Percentiles rank a stretch among this genome's conserved stretches.
Evolutionary conservation across 2,329 filamentous ascomycete species (phyloP).

Genomic region (Penicillium freii): DNA sequence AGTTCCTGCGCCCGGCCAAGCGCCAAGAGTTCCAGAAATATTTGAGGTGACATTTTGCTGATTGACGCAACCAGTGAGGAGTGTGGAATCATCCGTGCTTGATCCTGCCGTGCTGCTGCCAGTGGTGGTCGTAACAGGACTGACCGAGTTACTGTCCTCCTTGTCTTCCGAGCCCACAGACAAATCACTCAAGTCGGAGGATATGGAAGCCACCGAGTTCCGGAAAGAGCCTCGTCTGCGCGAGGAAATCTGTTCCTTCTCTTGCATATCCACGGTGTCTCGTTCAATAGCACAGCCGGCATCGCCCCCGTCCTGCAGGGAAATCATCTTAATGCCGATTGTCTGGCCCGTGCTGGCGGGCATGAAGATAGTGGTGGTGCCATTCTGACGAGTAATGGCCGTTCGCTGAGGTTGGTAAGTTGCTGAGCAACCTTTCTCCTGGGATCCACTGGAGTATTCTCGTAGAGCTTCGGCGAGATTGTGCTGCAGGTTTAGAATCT

Average conservation of each 20-base stretch:
- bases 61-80: slow-evolving; percentile 33
- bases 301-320: slow-evolving; percentile 43
- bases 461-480: slow-evolving; percentile 60
- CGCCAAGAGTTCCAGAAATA: slow-evolving; percentile 32
- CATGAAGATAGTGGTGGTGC: slow-evolving; percentile 65
- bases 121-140: slow-evolving; percentile 4
- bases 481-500: slow-evolving; percentile 57
- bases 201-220: slow-evolving; percentile 37
- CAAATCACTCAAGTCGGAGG: slow-evolving; percentile 36
- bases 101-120: slow-evolving; percentile 3
- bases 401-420: slow-evolving; percentile 63
- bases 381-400: slow-evolving; percentile 59
- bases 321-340: slow-evolving; percentile 65
- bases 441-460: slow-evolving; percentile 63
- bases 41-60: slow-evolving; percentile 27
- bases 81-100: slow-evolving; percentile 30
- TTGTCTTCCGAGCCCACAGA: slow-evolving; percentile 34
- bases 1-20: slow-evolving; percentile 36
- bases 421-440: slow-evolving; percentile 58
- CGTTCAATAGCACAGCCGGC: slow-evolving; percentile 37
- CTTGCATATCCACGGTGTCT: slow-evolving; percentile 16
- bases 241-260: slow-evolving; percentile 15
- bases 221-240: slow-evolving; percentile 22
- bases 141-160: slow-evolving; percentile 1
- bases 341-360: slow-evolving; percentile 60